A percentile compares a stretch with the other conserved stretches of the same genome.
Evolutionary conservation across 805 yeast species (phyloP).

Genomic region (Starmera dryadoides): DNA sequence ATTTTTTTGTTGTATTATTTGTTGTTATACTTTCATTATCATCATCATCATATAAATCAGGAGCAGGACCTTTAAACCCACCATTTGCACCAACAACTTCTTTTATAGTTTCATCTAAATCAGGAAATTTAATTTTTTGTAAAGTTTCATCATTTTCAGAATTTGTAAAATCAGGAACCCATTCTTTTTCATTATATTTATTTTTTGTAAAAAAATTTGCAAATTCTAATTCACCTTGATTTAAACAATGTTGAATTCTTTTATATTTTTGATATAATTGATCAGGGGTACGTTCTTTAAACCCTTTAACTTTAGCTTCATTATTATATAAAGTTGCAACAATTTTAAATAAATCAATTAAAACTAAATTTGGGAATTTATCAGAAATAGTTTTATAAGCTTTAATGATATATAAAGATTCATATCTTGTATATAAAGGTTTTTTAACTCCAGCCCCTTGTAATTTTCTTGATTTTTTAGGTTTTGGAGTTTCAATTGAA

Average conservation of each 20-base stretch:
- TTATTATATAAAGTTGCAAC: conserved; percentile 15
- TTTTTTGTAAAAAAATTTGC: conserved; percentile 11
- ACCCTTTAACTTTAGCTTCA: conserved; percentile 14
- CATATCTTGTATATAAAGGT: conserved; percentile 19
- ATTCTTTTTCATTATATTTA: conserved; percentile 14
- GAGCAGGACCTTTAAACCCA: conserved; percentile 4
- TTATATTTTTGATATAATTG: conserved; percentile 21
- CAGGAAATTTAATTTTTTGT: conserved; percentile 9
- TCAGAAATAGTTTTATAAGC: conserved; percentile 13
- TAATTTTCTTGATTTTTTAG: conserved; percentile 15
- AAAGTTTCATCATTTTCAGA: conserved; percentile 6
- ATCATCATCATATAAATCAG: conserved; percentile 2
- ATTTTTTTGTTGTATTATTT: not conserved
- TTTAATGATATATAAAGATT: conserved; percentile 17
- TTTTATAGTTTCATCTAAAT: conserved; percentile 10
- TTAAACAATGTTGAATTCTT: conserved; percentile 18
- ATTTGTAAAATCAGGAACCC: conserved; percentile 15
- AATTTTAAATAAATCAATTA: conserved; percentile 17
- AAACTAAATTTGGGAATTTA: conserved; percentile 13
- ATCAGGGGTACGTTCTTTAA: conserved; percentile 19
- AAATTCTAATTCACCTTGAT: conserved; percentile 18
- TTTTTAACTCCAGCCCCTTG: conserved; percentile 21
- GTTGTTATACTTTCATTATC: conserved; percentile 3
- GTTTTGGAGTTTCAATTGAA: conserved; percentile 1
- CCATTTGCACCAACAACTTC: conserved; percentile 7